Evolutionary conservation across 768 basidiomycete genomes (phyloP).

Genomic region (Xerocomellus dryophilus): DNA sequence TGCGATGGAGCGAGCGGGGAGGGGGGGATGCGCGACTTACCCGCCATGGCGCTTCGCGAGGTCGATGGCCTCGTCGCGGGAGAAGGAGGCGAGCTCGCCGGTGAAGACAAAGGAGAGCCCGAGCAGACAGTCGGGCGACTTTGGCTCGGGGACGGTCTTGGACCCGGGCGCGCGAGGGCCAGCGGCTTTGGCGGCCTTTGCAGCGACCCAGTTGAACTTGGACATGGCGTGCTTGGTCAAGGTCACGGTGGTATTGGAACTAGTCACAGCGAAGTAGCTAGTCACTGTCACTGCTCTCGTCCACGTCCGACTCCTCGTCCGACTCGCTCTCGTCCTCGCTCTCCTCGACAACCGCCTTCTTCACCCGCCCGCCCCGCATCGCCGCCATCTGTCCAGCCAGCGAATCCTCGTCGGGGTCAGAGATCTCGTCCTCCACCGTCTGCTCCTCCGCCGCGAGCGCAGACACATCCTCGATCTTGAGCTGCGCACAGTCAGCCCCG

Average conservation of each 20-base stretch:
- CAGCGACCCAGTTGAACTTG: conserved; percentile 45
- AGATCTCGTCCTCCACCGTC: conserved; percentile 86
- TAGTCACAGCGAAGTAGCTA: background rate
- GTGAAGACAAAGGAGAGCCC: conserved; percentile 95
- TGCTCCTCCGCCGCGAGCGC: conserved; percentile 55
- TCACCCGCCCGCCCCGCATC: conserved; percentile 87
- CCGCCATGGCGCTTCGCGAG: conserved; percentile 91
- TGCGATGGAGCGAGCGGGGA: background rate
- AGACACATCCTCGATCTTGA: conserved; percentile 77
- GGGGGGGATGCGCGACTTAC: conserved; percentile 43
- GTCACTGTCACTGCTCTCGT: conserved; percentile 32
- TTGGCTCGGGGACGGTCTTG: conserved; percentile 63
- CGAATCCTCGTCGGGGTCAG: conserved; percentile 95
- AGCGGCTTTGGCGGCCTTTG: conserved; percentile 58
- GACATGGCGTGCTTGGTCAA: background rate
- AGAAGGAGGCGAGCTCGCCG: conserved; percentile 83
- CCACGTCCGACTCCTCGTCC: conserved; percentile 25
- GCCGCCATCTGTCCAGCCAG: conserved; percentile 97
- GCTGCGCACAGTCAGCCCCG: conserved; percentile 41
- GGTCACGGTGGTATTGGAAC: background rate
- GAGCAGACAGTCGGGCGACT: conserved; percentile 75
- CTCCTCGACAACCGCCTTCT: conserved; percentile 48
- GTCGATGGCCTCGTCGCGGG: conserved; percentile 83
- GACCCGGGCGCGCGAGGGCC: conserved; percentile 57
- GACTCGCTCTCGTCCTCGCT: conserved; percentile 29